Evolutionary conservation across 768 basidiomycete genomes (phyloP).

Genomic region (Candolleomyces efflorescens): DNA sequence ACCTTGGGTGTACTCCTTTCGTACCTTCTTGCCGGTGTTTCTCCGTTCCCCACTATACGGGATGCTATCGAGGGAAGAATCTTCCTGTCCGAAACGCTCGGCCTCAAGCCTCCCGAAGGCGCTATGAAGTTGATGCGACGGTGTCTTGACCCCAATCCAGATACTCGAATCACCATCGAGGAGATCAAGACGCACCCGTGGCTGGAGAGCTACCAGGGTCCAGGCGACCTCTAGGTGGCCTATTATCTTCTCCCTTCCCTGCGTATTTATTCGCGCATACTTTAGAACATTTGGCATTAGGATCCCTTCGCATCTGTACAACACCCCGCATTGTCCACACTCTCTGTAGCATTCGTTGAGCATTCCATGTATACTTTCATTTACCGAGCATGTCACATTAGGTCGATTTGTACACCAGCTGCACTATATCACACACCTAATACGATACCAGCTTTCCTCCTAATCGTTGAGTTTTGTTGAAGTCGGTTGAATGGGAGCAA

Average conservation of each 20-base stretch:
- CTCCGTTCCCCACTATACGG: conserved; percentile 87
- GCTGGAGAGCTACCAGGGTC: conserved; percentile 34
- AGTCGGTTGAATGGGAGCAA: not conserved
- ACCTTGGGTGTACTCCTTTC: conserved; percentile 93
- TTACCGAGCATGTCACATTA: not conserved
- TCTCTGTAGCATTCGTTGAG: not conserved
- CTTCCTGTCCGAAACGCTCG: conserved; percentile 40
- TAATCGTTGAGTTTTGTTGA: not conserved
- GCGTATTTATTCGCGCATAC: conserved; percentile 1
- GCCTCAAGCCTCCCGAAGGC: conserved; percentile 35
- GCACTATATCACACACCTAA: not conserved
- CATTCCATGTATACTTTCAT: too few species aligned
- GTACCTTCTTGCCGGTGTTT: conserved; percentile 87
- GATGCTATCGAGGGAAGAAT: conserved; percentile 71
- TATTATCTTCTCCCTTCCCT: not conserved
- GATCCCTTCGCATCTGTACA: not conserved
- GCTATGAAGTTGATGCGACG: conserved; percentile 63
- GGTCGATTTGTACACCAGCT: not conserved
- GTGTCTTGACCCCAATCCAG: conserved; percentile 84
- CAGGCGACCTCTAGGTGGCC: not conserved
- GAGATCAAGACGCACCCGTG: conserved; percentile 86
- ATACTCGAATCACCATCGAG: conserved; percentile 72
- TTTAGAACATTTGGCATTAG: not conserved
- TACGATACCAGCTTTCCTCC: not conserved
- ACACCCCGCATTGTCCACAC: not conserved